Evolutionary conservation across 2,329 filamentous ascomycete species (phyloP).

Genomic region (Penicillium digitatum): DNA sequence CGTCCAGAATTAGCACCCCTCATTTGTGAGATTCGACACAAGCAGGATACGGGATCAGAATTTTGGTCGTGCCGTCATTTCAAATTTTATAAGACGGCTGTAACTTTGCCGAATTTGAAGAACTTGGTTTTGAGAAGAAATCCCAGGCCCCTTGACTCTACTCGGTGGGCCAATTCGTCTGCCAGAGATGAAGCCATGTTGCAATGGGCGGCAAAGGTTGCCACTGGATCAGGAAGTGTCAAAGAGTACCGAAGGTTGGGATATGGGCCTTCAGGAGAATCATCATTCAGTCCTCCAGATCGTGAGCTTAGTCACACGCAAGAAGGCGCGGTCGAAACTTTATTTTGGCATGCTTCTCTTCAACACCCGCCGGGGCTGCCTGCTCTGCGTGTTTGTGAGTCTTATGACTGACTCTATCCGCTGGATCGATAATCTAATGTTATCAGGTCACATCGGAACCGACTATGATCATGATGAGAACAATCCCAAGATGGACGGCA

Average conservation of each 20-base stretch:
- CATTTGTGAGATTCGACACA: constrained; percentile 4
- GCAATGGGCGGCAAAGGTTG: not conserved
- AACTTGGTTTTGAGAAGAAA: not conserved
- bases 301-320: not conserved
- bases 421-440: not conserved
- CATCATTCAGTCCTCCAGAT: not conserved
- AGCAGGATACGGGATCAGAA: not conserved
- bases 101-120: not conserved
- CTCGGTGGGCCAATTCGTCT: not conserved
- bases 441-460: constrained; percentile 7
- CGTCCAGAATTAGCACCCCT: constrained; percentile 1
- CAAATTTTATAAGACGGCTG: not conserved
- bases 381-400: constrained; percentile 4
- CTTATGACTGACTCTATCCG: not conserved
- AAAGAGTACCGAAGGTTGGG: not conserved
- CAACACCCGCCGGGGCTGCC: not conserved
- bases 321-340: not conserved
- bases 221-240: not conserved
- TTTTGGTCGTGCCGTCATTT: not conserved
- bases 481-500: not conserved
- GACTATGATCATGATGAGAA: not conserved
- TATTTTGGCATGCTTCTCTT: constrained; percentile 1
- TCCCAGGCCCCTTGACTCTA: not conserved
- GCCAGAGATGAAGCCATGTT: not conserved
- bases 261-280: not conserved